Evolutionary conservation across 1,284 basidiomycete species (phyloP).

Genomic region (Sporisorium exsertum): DNA sequence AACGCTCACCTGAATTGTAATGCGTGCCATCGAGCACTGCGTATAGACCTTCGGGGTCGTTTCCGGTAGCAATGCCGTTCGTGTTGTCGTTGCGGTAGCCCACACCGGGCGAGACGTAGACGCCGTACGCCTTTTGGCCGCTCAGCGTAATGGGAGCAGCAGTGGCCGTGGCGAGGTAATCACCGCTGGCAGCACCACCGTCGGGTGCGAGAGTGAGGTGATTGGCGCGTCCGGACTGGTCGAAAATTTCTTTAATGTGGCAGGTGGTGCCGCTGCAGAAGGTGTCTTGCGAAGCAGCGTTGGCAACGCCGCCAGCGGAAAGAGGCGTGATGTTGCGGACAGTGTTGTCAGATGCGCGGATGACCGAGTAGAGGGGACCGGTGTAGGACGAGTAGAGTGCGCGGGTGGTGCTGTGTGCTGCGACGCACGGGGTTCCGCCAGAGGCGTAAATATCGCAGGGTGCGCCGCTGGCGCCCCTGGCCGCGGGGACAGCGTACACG

Average conservation of each 20-base stretch:
- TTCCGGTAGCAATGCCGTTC: constrained; percentile 38
- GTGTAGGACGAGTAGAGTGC: constrained; percentile 25
- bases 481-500: constrained; percentile 9
- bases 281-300: constrained; percentile 26
- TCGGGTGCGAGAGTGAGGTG: constrained; percentile 23
- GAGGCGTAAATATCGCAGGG: constrained; percentile 38
- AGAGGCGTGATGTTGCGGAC: constrained; percentile 12
- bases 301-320: constrained; percentile 19
- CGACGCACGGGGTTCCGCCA: constrained; percentile 32
- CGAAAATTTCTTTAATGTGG: constrained; percentile 30
- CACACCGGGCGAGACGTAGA: constrained; percentile 16
- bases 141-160: constrained; percentile 19
- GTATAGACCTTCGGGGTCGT: constrained; percentile 32
- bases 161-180: constrained; percentile 13
- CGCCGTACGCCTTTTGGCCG: constrained; percentile 34
- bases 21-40: constrained; percentile 22
- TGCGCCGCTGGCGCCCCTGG: background rate
- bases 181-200: constrained; percentile 16
- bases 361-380: constrained; percentile 24
- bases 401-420: constrained; percentile 37
- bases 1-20: constrained; percentile 11
- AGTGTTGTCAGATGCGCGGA: constrained; percentile 14
- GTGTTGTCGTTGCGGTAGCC: constrained; percentile 39
- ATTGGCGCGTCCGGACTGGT: constrained; percentile 28
- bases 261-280: constrained; percentile 26